Base-by-base conservation (phyloP, 2,329 filamentous ascomycete species). In the Mariannaea sp. region DNA sequence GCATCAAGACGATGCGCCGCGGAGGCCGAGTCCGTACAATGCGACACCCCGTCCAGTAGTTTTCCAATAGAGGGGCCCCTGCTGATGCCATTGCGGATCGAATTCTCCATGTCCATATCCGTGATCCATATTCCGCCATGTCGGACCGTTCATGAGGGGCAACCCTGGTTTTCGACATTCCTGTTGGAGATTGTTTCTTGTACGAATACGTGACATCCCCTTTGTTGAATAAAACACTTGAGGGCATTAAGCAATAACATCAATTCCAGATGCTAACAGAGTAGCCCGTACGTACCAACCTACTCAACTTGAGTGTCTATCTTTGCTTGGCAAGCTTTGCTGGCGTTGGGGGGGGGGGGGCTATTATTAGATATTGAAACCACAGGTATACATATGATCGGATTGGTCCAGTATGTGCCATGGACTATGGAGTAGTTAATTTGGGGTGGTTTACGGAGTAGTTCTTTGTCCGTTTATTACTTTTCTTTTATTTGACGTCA, bases 1-100 rank as follows among this genome's bases (percentile, higher is more conserved):
- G 55, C 61, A 64, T 57, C 16, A 36, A 47, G 30, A 26, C 41
- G 24, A 16, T 17, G 5, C n/a, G 7, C 26, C 48, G 38, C 27
- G 33, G 26, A 29, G 46, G 27, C 32, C 19, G 38, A 17, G 47
- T 29, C 39, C 47, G 49, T 26, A 49, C 41, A 48, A 44, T 19
- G 24, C 43, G 36, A 24, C 44, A 7, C 29, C 35, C 33, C 26
- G 8, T 16, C 26, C 35, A 26, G 41, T 24, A 14, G 35, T 20
- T 8, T 43, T 39, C 38, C 45, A 33, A 36, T 41, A 39, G 32
- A 43, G 30, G 42, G 40, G 47, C 10, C 20, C 27, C 17, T 16
- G 35, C 16, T 7, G 33, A 20, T 39, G 35, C 17, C 8, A 8
- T 13, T 39, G 35, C 17, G 35, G 7, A 10, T 12, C 17, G 39